Base-by-base conservation (phyloP, 371 early-diverging fungal species). In the Capillidium heterosporum region DNA sequence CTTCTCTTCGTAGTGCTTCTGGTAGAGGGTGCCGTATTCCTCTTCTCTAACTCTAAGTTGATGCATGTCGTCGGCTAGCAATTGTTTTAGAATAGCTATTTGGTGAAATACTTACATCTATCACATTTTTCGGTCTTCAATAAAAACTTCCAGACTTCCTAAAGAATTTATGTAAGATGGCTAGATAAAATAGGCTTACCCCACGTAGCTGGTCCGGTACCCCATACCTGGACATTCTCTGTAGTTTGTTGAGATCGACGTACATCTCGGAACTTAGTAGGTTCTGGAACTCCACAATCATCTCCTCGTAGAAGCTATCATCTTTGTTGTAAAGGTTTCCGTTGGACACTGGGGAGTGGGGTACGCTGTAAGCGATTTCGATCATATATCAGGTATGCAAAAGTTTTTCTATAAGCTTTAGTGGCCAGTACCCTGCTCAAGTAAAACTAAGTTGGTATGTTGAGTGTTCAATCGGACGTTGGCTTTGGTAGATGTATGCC, bases 141-240 rank as follows among this genome's bases (percentile, higher is more conserved):
- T 40, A 93, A 70, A 59, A 82, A 91, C 71, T 86, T 82, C 94
- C 94, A 93, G 39, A 85, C 89, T 57, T 87, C 87, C 84, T 84
- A 73, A 57, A 48, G 21, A 35, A 56, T 31, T 27, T 57, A 19
- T 51, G 31, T 54, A 40, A 35, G 50, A 24, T 43, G 42, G 41
- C 48, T 60, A 19, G 15, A 59, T 31, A 50, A 48, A 50, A 57
- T 48, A 40, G 50, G 32, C 73, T 75, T 83, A 84, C 85, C 61
- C 81, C 84, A 67, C 85, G 76, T 57, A 91, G 70, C 64, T 87
- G 81, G 52, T 77, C 72, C 7, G 95, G 91, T 57, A 92, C 70
- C n/a, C 95, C 95, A 66, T 89, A 82, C 49, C 84, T 75, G 2
- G 91, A 84, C 42, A 78, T 70, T 53, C 82, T 76, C 48, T 89